These are phyloP conservation scores for Picea glauca DNA, from an alignment of 75 land plant species.

Conservation along the genomic window DNA sequence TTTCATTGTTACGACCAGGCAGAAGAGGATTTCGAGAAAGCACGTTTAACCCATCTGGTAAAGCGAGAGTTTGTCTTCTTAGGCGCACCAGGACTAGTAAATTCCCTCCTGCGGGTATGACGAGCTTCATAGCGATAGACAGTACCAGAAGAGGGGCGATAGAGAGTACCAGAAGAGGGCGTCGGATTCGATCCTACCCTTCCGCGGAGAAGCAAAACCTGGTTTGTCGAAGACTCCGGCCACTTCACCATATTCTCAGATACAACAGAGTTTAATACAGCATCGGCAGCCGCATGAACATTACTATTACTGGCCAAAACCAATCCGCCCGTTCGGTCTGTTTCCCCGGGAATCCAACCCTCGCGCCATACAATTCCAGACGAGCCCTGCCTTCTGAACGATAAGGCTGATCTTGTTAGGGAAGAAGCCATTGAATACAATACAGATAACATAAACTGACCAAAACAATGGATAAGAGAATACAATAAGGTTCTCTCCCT, in stretches of 20 bases:
- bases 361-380: neutral
- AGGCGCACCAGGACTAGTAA: neutral
- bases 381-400: slow-evolving; percentile 6
- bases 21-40: neutral
- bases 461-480: no score
- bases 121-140: no score
- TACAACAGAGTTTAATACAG: no score
- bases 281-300: no score
- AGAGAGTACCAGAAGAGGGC: neutral
- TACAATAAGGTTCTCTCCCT: no score
- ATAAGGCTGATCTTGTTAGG: neutral
- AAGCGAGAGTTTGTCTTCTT: neutral
- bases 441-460: no score
- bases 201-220: neutral
- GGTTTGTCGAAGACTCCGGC: neutral
- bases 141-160: no score
- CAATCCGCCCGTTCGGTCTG: neutral
- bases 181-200: neutral
- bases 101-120: neutral
- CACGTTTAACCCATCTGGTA: neutral
- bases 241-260: neutral
- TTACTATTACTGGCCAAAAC: no score
- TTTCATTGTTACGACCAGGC: no score
- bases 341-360: neutral
- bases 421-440: neutral